phyloP scores from a whole-genome alignment of 2,329 filamentous ascomycete genomes.

The Stachybotrys chlorohalonatus region DNA sequence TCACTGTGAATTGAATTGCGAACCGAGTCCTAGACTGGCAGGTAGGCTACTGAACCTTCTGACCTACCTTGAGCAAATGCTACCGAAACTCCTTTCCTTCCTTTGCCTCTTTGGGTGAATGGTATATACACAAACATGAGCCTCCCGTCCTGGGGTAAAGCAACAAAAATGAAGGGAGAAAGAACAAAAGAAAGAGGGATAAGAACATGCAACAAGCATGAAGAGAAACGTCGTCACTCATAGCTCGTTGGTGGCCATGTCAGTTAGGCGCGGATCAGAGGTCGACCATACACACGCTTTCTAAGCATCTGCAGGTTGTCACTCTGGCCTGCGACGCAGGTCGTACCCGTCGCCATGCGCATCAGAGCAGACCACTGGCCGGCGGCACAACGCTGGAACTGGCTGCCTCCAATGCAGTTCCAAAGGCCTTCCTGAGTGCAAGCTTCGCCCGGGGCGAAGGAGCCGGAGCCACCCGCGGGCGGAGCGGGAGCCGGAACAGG shows the following conservation, averaged over 20 bases:
- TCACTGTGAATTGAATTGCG: not conserved
- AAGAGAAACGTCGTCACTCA: not conserved
- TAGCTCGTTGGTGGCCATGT: not conserved
- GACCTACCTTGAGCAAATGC: not conserved
- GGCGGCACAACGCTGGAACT: slow-evolving; percentile 55
- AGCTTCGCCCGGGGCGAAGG: slow-evolving; percentile 24
- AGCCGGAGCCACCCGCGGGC: slow-evolving; percentile 10
- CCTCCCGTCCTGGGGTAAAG: not conserved
- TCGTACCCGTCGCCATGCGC: slow-evolving; percentile 43
- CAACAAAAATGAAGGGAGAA: not conserved
- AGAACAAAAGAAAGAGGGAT: not conserved
- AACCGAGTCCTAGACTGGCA: not conserved
- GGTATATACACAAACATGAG: not conserved
- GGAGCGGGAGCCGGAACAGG: slow-evolving; percentile 12
- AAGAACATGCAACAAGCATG: not conserved
- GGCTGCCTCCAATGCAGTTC: slow-evolving; percentile 46
- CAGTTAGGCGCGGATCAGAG: not conserved
- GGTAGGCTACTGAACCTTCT: not conserved
- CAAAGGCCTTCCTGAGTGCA: slow-evolving; percentile 47
- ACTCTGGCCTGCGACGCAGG: slow-evolving; percentile 28
- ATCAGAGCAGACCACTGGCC: slow-evolving; percentile 43
- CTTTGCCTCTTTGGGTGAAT: not conserved
- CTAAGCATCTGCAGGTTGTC: slow-evolving; percentile 12
- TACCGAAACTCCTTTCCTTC: not conserved
- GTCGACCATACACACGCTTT: not conserved